Base-by-base conservation (phyloP, 2,329 filamentous ascomycete species). In the Botrytis squamosa region DNA sequence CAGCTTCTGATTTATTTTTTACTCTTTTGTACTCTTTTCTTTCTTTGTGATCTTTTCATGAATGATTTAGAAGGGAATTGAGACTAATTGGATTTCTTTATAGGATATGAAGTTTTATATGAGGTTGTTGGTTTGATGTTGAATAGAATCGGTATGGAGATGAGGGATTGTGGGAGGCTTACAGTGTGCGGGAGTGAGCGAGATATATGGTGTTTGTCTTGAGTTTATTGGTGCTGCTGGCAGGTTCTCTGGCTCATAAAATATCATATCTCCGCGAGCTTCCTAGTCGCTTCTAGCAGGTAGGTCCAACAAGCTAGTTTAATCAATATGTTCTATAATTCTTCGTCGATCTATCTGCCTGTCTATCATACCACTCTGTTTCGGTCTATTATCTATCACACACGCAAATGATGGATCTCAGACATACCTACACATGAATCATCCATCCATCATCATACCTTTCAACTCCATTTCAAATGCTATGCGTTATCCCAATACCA, bases 1-100 rank as follows among this genome's bases (percentile, higher is more conserved):
- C 70, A 66, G 63, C 62, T 72, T 72, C 70, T 72, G 70, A 72
- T 67, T 67, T 66, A 66, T 52, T 49, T 40, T n/a, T 52, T 16
- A 0, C n/a, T 33, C 7, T 52, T 49, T 40, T n/a, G 42, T 16
- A 0, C n/a, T 33, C 7, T 22, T n/a, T 22, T 44, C 22, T 40
- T 36, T 70, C 22, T 36, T 46, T 44, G 12, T 10, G 18, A 25
- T 38, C 1, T 36, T 62, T 18, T 46, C 22, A 5, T 29, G 12
- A 14, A 36, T 29, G 18, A 18, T 18, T 4, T 60, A 20, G n/a
- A 22, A 22, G 6, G 5, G 20, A 1, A 4, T 44, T n/a, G 44
- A 22, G 64, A 52, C 46, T 67, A 67, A 67, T 29, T 64, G 20
- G 46, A n/a, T 25, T 40, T 33, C 16, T 55, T 16, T 9, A 6